A percentile compares a stretch with the other conserved stretches of the same genome.
These are phyloP conservation scores for Hyaloscypha bicolor DNA, from an alignment of 495 filamentous ascomycete species.

Conservation along the genomic window DNA sequence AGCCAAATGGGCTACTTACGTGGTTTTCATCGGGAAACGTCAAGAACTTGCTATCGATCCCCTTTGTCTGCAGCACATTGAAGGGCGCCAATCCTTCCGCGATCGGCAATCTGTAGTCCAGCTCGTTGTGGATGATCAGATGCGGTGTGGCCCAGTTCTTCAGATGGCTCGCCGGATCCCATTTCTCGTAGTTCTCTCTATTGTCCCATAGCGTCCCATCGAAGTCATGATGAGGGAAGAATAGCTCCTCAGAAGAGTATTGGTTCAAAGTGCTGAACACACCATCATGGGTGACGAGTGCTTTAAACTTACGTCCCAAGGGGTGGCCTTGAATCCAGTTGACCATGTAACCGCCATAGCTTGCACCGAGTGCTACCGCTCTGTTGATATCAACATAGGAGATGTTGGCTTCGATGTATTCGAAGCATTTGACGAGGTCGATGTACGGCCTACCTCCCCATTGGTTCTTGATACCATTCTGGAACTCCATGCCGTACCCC, in stretches of 20 bases:
- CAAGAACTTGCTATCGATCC: constrained; percentile 71
- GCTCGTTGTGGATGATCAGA: constrained; percentile 82
- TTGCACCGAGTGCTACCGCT: constrained; percentile 82
- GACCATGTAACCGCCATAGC: constrained; percentile 88
- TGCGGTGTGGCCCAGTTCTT: constrained; percentile 76
- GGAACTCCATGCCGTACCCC: constrained; percentile 79
- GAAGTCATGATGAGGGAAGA: constrained; percentile 85
- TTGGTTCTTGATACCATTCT: constrained; percentile 71
- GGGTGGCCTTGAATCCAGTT: constrained; percentile 76
- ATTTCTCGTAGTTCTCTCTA: constrained; percentile 71
- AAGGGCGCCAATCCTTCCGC: constrained; percentile 84
- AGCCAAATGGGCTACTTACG: constrained; percentile 38
- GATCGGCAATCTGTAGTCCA: constrained; percentile 88
- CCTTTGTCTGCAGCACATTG: constrained; percentile 78
- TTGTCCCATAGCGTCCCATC: constrained; percentile 77
- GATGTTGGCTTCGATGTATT: constrained; percentile 72
- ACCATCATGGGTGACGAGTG: constrained; percentile 89
- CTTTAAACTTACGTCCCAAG: constrained; percentile 80
- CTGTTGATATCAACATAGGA: constrained; percentile 73
- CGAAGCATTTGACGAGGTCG: constrained; percentile 79
- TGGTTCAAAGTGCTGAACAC: constrained; percentile 79
- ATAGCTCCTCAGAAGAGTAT: constrained; percentile 81
- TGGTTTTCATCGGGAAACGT: constrained; percentile 83
- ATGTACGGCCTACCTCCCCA: constrained; percentile 84
- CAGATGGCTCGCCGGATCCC: constrained; percentile 74